Evolutionary conservation across 176 grass and related monocot species (phyloP), one percentile per base, ranked within the genome.

Genomic region (Thinopyrum elongatum): DNA sequence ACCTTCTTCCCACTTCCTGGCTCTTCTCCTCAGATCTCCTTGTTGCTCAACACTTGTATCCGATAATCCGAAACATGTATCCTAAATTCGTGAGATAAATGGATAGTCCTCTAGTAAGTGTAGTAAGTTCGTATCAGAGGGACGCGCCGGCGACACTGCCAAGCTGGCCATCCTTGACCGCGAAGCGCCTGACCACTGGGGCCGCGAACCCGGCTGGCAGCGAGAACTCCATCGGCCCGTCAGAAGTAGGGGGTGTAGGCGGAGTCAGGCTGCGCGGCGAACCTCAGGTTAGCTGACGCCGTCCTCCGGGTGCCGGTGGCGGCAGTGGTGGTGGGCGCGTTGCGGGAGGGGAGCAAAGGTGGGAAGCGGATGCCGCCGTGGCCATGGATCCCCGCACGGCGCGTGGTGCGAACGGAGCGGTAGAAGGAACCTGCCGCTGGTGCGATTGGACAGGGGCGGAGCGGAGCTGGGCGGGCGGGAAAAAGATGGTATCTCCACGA

Each of bases 111-210:
- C 41, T 44, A 44, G 41, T 44, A 11, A 38, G 8, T 8, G 8
- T 10, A 39, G 9, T 39, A 39, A 39, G 8, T 41, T 10, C 0
- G 39, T 41, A 44, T 44, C 41, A 92, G n/a, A 98, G 90, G 61
- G 96, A 84, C 31, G 93, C 92, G 44, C 86, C 86, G 36, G 84
- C 13, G 78, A 98, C 86, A 73, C 82, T 92, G 25, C 85, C 71
- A 2, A 76, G 28, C 90, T 94, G 93, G 16, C 93, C 93, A 3
- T 71, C 33, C 80, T 93, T 92, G 16, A 92, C 90, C 9, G 46
- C 26, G 70, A 95, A 95, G 65, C 65, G 57, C 92, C 88, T 92
- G 36, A 88, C 92, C 73, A 92, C 75, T 2, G 92, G 93, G 19
- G 74, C 16, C 69, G 87, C 92, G 86, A 95, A 95, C 5, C 78